Evolutionary conservation across 1,284 basidiomycete species (phyloP).

Genomic region (Papiliotrema fonsecae): DNA sequence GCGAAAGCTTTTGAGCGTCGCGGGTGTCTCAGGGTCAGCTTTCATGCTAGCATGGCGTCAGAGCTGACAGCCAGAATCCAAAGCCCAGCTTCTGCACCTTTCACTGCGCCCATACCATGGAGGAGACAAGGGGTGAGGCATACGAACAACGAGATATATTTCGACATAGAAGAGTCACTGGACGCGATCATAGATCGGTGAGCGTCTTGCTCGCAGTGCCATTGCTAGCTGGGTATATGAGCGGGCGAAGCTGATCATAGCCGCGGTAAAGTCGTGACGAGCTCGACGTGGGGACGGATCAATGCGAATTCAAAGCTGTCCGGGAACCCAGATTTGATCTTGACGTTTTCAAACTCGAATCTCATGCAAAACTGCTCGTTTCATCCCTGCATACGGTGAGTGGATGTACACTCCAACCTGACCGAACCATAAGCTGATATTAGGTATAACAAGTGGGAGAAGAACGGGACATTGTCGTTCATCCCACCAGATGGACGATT

Average conservation of each 20-base stretch:
- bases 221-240: neutral
- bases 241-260: conserved; percentile 45
- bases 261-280: conserved; percentile 67
- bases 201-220: conserved; percentile 26
- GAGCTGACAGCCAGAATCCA: conserved; percentile 38
- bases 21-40: conserved; percentile 55
- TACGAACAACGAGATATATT: conserved; percentile 87
- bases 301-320: conserved; percentile 70
- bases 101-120: conserved; percentile 93
- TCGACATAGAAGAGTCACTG: conserved; percentile 82
- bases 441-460: conserved; percentile 73
- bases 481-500: conserved; percentile 93
- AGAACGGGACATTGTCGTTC: conserved; percentile 77
- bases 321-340: conserved; percentile 81
- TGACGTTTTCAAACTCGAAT: conserved; percentile 74
- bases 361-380: conserved; percentile 74
- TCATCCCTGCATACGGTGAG: conserved; percentile 83
- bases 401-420: conserved; percentile 2
- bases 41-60: neutral
- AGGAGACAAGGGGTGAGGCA: conserved; percentile 78
- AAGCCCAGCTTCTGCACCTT: conserved; percentile 58
- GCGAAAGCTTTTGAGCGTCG: conserved; percentile 65
- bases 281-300: conserved; percentile 72
- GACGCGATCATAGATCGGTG: conserved; percentile 78
- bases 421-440: neutral